phyloP scores from a whole-genome alignment of 2,329 filamentous ascomycete genomes.

The Blastomyces emzantsi region DNA sequence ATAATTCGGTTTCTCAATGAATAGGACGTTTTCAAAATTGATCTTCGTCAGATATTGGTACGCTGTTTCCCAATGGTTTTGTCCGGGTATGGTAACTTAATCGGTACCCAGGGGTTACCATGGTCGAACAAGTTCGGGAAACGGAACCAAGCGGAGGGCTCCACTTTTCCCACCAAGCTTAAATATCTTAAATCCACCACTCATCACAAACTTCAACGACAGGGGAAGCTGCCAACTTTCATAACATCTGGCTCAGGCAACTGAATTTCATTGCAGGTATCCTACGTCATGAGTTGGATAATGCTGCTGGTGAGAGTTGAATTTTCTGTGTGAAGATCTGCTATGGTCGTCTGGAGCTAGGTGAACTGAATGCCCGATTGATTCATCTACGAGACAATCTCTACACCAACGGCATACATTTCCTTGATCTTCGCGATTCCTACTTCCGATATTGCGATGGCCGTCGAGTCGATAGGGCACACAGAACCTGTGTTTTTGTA shows the following conservation, averaged over 20 bases:
- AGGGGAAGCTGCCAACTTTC: background rate
- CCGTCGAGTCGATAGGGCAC: background rate
- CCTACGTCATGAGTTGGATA: background rate
- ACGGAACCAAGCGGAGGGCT: background rate
- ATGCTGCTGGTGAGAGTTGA: background rate
- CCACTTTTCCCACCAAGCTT: background rate
- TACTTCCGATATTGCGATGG: too few relatives aligned
- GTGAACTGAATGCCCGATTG: background rate
- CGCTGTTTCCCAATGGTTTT: too few relatives aligned
- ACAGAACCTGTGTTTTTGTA: background rate
- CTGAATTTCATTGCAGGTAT: background rate
- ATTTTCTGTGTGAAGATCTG: background rate
- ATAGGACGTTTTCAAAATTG: too few relatives aligned
- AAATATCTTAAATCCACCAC: constrained; percentile 2
- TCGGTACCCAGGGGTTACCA: background rate
- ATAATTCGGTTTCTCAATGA: too few relatives aligned
- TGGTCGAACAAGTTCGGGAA: background rate
- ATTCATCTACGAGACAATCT: background rate
- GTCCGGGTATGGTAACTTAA: background rate
- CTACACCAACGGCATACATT: background rate
- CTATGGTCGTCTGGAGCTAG: background rate
- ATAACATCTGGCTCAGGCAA: background rate
- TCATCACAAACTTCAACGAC: background rate
- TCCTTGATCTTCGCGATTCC: background rate
- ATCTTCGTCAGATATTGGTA: too few relatives aligned